These are phyloP conservation scores for Monosporascus ibericus DNA, from an alignment of 2,329 filamentous ascomycete genomes.

Conservation along the genomic window DNA sequence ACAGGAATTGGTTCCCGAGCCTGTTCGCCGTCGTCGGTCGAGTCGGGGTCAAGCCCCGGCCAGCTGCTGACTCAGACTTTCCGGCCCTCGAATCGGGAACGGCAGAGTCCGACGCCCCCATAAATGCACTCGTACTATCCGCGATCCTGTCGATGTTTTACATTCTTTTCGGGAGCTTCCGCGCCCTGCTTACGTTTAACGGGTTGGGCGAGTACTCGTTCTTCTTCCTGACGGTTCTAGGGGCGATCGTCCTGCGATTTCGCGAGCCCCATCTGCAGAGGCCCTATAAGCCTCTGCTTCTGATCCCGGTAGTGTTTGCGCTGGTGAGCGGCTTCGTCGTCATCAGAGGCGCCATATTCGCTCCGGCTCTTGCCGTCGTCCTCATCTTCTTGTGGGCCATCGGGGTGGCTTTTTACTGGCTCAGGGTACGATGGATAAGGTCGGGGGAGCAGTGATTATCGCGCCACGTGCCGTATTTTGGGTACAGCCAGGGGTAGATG, in stretches of 20 bases:
- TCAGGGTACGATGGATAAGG: constrained; percentile 6
- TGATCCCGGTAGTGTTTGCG: constrained; percentile 47
- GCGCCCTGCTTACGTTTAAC: constrained; percentile 54
- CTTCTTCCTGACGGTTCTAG: constrained; percentile 57
- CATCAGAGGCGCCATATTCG: constrained; percentile 51
- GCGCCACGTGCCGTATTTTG: too few species aligned
- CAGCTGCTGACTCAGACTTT: constrained; percentile 1
- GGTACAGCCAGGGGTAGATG: too few species aligned
- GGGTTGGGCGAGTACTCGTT: constrained; percentile 56
- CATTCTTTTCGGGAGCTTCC: constrained; percentile 55
- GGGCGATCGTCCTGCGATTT: constrained; percentile 49
- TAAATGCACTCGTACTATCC: constrained; percentile 48
- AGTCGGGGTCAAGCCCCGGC: constrained; percentile 25
- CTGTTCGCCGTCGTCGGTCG: constrained; percentile 39
- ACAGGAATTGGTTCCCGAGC: constrained; percentile 43
- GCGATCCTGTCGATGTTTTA: constrained; percentile 47
- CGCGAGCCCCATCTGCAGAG: constrained; percentile 48
- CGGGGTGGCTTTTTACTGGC: constrained; percentile 39
- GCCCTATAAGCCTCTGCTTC: constrained; percentile 48
- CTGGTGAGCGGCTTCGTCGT: constrained; percentile 56
- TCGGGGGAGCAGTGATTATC: too few species aligned
- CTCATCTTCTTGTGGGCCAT: constrained; percentile 45
- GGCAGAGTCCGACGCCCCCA: constrained; percentile 40
- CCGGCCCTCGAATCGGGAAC: constrained; percentile 1
- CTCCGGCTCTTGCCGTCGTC: constrained; percentile 45